A percentile compares a stretch with the other conserved stretches of the same genome.
Conservation (phyloP, 179 eudicot species). For the Heliamphora ciliata region DNA sequence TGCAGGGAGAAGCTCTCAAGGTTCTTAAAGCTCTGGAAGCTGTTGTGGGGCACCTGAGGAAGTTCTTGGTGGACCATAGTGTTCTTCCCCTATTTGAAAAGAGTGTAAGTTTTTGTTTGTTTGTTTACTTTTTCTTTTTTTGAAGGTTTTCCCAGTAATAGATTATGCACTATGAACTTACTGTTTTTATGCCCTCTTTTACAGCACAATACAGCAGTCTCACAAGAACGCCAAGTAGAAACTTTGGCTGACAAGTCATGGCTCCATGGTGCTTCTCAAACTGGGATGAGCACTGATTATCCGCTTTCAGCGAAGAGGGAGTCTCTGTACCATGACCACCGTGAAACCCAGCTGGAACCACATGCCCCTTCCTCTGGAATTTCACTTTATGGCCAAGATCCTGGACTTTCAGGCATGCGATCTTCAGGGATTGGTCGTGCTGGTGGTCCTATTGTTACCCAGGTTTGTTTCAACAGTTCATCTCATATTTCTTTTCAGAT, state of each 20-base stretch:
- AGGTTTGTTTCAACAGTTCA: constrained; percentile 34
- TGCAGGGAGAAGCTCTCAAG: constrained; percentile 73
- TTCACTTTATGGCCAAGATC: constrained; percentile 57
- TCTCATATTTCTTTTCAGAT: not conserved
- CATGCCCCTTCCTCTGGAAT: constrained; percentile 35
- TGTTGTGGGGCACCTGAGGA: constrained; percentile 77
- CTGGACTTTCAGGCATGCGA: constrained; percentile 40
- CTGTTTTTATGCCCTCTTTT: constrained; percentile 12
- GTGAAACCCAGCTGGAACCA: constrained; percentile 45
- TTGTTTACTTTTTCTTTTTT: not conserved
- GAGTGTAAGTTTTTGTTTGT: constrained; percentile 38
- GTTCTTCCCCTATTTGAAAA: constrained; percentile 76
- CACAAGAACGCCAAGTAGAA: constrained; percentile 53
- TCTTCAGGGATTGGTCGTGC: constrained; percentile 47
- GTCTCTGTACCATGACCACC: constrained; percentile 43
- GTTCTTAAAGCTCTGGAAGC: constrained; percentile 71
- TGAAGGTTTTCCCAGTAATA: not conserved
- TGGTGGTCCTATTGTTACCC: constrained; percentile 66
- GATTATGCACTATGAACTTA: not conserved
- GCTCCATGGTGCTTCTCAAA: constrained; percentile 28
- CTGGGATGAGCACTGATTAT: constrained; percentile 44
- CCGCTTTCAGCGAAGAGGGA: constrained; percentile 46
- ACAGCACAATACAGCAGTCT: constrained; percentile 44
- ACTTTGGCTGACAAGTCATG: constrained; percentile 53
- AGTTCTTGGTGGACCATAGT: constrained; percentile 79